Evolutionary conservation across 1,139 yeast genomes (phyloP), one percentile per base, ranked within the genome.

Genomic region (Casaregolazyma lundiana): DNA sequence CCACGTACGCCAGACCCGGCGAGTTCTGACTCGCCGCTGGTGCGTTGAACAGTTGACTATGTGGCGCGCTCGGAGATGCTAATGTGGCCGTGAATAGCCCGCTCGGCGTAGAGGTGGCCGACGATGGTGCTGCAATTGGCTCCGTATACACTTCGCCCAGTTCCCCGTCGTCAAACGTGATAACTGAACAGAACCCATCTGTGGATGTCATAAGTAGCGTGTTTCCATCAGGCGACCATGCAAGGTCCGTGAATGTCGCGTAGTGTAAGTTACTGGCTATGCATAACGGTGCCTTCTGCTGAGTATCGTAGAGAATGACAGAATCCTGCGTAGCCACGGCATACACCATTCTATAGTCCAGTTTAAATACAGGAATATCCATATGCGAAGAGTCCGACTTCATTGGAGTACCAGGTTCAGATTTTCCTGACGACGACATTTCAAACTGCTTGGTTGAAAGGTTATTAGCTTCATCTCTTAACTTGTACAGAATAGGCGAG

Each of bases 271-370:
- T 88, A 1, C 87, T 76, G 2, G 83, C 84, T 24, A 78, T 69
- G 6, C 92, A 94, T 35, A 92, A 60, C 0, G 97, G 95, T 49
- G 73, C 66, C 26, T 73, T 60, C 35, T 73, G 72, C 52, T 80
- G 84, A 0, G 97, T 90, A 54, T 88, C 95, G 64, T 88, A 94
- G 1, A 94, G 68, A 9, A 84, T 62, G 8, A 92, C 82, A n/a
- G 92, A 76, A 59, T 88, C 96, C 49, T 87, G 89, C 0, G 97
- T 90, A 0, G 97, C 97, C 22, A 94, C 84, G 0, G 97, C 98
- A 68, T 86, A 90, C 0, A 90, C 68, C 78, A 92, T 77, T 50
- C 87, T 76, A 60, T 92, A 89, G 0, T 86, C 84, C 36, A 88
- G 66, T 4, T 70, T 66, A 53, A 84, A 77, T 11, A 73, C 68